Conservation (phyloP, 2,329 filamentous ascomycete species). For the Diplodia sapinea region DNA sequence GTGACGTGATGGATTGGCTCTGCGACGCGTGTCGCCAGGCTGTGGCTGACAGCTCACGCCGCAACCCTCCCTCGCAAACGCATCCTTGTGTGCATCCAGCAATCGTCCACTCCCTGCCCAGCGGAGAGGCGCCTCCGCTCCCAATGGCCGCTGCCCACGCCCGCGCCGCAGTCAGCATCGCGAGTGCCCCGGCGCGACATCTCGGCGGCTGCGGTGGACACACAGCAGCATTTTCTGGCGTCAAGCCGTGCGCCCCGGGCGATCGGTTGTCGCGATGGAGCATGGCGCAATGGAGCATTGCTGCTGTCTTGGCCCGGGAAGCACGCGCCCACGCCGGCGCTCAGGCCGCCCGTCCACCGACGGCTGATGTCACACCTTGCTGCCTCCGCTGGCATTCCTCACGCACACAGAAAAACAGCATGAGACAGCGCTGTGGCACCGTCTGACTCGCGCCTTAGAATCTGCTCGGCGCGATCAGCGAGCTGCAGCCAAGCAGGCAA, state of each 20-base stretch:
- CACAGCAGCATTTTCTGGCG: background rate
- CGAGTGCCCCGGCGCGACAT: background rate
- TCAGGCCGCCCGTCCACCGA: conserved; percentile 14
- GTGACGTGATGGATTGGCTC: conserved; percentile 28
- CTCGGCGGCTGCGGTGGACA: background rate
- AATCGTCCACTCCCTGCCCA: background rate
- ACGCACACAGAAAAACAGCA: background rate
- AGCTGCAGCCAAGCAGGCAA: conserved; percentile 13
- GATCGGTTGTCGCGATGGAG: conserved; percentile 14
- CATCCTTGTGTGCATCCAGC: conserved; percentile 2
- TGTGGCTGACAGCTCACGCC: conserved; percentile 27
- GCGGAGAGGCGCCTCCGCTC: background rate
- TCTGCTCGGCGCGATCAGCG: conserved; percentile 2
- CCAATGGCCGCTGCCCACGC: background rate
- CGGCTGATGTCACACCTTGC: conserved; percentile 16
- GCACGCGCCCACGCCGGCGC: background rate
- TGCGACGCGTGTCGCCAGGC: conserved; percentile 20
- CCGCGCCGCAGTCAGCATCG: background rate
- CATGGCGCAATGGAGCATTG: conserved; percentile 21
- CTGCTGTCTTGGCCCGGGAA: background rate
- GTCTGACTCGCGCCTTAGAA: conserved; percentile 16
- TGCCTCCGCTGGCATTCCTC: conserved; percentile 3
- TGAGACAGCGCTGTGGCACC: conserved; percentile 7
- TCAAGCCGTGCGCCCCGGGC: conserved; percentile 2
- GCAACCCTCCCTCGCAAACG: conserved; percentile 1